Base-by-base conservation (phyloP, 1,139 yeast species). In the Kodamaea sp. region DNA sequence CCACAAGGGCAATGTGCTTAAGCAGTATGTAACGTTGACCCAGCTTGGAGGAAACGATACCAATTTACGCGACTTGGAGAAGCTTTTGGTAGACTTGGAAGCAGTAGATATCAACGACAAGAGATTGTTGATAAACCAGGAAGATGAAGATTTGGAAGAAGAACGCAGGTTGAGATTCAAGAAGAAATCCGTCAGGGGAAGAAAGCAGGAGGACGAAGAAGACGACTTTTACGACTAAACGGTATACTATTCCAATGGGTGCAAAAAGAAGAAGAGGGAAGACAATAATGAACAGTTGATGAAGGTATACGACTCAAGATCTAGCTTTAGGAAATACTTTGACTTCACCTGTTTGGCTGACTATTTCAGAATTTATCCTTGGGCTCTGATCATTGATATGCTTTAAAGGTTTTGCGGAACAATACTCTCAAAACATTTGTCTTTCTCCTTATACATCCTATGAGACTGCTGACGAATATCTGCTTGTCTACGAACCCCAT, bases 1-100 rank as follows among this genome's bases (percentile, higher is more conserved):
- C 57, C 77, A 77, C 51, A 76, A 86, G 38, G 81, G 82, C 14
- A 78, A 86, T 42, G 92, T 90, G 7, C 63, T 81, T 19, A 84
- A 82, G 53, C 97, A 90, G 57, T 76, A 69, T 47, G 76, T 90
- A 13, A 90, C 97, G 0, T 69, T 92, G 50, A 73, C 85, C 6
- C 81, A 83, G 49, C 59, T 92, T 34, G 96, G 96, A 4, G 97
- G 98, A 1, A 84, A 83, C 53, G 79, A 83, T 33, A 79, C 95
- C 3, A 75, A 66, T 16, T 29, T 80, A 19, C 62, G 63, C 28
- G 97, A 90, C 57, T 51, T 92, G 29, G 96, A 89, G 57, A 67
- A 66, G 29, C 73, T 86, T 15, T 61, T 90, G 50, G 83, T 86
- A 18, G 76, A 72, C 29, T 59, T 78, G 7, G 80, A 78, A 2